phyloP scores from a whole-genome alignment of 2,329 filamentous ascomycete genomes.

The Beauveria rudraprayagi region DNA sequence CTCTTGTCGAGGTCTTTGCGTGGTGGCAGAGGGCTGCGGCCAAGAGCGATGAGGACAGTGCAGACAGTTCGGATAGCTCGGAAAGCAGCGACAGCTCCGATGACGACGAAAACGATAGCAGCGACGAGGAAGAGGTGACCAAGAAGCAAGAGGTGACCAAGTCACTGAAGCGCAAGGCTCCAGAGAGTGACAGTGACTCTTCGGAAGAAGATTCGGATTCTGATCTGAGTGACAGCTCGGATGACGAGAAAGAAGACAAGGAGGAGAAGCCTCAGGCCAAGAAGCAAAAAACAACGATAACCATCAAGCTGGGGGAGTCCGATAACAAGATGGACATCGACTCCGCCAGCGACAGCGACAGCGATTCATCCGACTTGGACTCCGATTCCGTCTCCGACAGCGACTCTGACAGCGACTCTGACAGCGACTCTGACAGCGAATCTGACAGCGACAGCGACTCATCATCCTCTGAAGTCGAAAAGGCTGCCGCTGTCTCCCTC shows the following conservation, averaged over 20 bases:
- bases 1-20: conserved; percentile 43
- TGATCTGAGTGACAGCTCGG: conserved; percentile 18
- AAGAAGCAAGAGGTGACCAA: conserved; percentile 14
- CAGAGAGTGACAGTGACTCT: conserved; percentile 16
- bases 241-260: conserved; percentile 35
- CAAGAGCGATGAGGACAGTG: conserved; percentile 20
- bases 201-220: not conserved
- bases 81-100: conserved; percentile 18
- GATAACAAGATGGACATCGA: conserved; percentile 18
- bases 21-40: conserved; percentile 35
- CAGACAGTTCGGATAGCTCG: conserved; percentile 15
- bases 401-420: conserved; percentile 18
- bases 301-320: conserved; percentile 2
- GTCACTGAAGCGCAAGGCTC: conserved; percentile 34
- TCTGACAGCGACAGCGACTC: conserved; percentile 26
- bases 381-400: conserved; percentile 15
- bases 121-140: conserved; percentile 17
- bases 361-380: conserved; percentile 13
- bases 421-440: conserved; percentile 7
- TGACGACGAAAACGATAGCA: conserved; percentile 15
- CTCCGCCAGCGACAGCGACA: conserved; percentile 20
- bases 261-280: conserved; percentile 20
- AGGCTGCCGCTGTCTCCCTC: conserved; percentile 27
- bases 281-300: conserved; percentile 1
- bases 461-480: conserved; percentile 8